Evolutionary conservation across 2,329 filamentous ascomycete species (phyloP), one percentile per base, ranked within the genome.

Genomic region (Aspergillus candidus): DNA sequence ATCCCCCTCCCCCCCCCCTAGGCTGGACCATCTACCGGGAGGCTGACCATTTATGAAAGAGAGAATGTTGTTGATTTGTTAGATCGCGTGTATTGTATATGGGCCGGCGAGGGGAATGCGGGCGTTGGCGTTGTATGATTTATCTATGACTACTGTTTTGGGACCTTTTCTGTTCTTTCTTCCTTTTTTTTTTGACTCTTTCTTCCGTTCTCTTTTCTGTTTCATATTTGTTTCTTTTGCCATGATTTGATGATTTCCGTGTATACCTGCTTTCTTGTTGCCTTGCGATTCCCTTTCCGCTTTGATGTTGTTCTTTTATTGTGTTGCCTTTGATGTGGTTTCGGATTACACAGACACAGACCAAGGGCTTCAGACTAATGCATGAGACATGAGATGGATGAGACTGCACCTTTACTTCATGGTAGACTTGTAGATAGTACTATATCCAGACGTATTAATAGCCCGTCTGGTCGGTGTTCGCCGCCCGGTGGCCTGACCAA

Each of bases 41-140:
- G 22, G 22, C 22, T 4, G 18, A 27, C 10, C 22, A 27, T 27
- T 27, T 27, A 8, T 40, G 38, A 40, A 32, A 40, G 38, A 40
- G 14, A 29, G 30, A n/a, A 18, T 17, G 18, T 38, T 38, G 8
- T 11, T 43, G 4, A 36, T 43, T n/a, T 15, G 33, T 35, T 56
- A 58, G 53, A 58, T 52, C 50, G 51, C 47, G 55, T 58, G 55
- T 57, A 51, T 50, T 54, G 48, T 53, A 54, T 54, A 18, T 53
- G 42, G 50, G 47, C 41, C 49, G 49, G 50, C 50, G 39, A 34
- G 33, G 44, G 40, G 47, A 43, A 37, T 40, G 53, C 49, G 44
- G 42, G 46, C 37, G 29, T 38, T 38, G 50, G 46, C 46, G 45
- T 52, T 27, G 22, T 27, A 7, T 27, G 22, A 8, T 27, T 27